Base-by-base conservation (phyloP, 768 basidiomycete genomes). In the Gautieria morchelliformis region DNA sequence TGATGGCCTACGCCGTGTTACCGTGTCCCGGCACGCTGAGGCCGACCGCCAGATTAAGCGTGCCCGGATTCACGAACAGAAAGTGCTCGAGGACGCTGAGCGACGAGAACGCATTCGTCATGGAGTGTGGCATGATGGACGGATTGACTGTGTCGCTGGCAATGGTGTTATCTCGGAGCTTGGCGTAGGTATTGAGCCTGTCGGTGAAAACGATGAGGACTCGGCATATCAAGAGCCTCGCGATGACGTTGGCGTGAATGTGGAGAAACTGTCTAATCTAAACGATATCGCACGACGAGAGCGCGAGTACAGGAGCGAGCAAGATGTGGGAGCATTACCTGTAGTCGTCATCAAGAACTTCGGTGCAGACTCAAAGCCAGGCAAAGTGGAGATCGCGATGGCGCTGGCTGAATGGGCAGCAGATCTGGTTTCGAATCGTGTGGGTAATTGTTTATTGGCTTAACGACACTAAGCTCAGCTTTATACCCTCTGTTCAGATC, bases 341-440 rank as follows among this genome's bases (percentile, higher is more conserved):
- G 81, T 97, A 12, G 88, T 99, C 0, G 76, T 99, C 14, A 80
- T 99, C 64, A 81, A 82, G 63, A 87, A 90, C 69, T 96, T 84
- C 65, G 81, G 81, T 5, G 68, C 76, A 14, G 84, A 80, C 62
- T 72, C 76, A 8, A 78, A 80, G 3, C 72, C 72, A 14, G 69
- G 76, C 45, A 80, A 80, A 61, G 87, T 89, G 48, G 90, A 89
- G 50, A 64, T 97, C 9, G 76, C 89, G 67, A 75, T 74, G 30
- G 86, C 85, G 1, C 70, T 99, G 30, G 78, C 89, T 0, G 82
- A 86, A 54, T 99, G 95, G 95, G 86, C 82, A 2, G 91, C 89
- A 0, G 76, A 74, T 10, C 72, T 98, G 46, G 82, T 85, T 0
- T 91, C 96, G 66, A 89, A 84, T 61, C 80, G 86, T 74, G 90